A percentile compares a stretch with the other conserved stretches of the same genome.
Conservation (phyloP, 2,329 filamentous ascomycete species). For the Pseudogymnoascus sp. region DNA sequence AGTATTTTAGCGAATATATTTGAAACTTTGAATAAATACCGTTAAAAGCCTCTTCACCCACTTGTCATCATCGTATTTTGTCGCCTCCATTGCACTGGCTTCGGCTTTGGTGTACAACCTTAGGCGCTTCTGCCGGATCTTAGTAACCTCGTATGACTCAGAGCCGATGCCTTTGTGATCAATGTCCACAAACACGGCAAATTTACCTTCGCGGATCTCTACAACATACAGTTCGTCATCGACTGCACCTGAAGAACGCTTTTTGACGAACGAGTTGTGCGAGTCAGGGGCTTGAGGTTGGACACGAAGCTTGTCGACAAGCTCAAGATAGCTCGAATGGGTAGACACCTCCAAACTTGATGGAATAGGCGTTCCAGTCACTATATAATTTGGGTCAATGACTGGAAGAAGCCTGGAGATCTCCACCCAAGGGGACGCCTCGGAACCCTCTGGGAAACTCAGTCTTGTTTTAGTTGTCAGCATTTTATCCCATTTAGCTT, state of each 20-base stretch:
- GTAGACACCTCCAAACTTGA: constrained; percentile 3
- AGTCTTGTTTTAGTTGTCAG: background rate
- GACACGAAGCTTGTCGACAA: background rate
- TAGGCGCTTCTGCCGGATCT: constrained; percentile 10
- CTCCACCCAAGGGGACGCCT: background rate
- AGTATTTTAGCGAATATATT: background rate
- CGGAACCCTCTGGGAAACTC: background rate
- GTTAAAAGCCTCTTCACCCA: constrained; percentile 5
- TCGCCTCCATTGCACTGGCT: background rate
- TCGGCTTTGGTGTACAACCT: background rate
- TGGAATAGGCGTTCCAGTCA: background rate
- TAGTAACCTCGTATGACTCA: constrained; percentile 7
- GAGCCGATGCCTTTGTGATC: background rate
- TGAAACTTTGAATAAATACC: constrained; percentile 1
- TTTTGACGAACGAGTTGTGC: background rate
- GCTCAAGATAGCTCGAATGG: background rate
- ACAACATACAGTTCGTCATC: background rate
- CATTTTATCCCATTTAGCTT: constrained; percentile 10
- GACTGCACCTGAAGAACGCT: background rate
- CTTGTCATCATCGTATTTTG: background rate
- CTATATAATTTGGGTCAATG: background rate
- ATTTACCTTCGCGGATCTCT: background rate
- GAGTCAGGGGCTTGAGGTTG: background rate
- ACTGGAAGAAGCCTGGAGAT: constrained; percentile 4
- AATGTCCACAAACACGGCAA: constrained; percentile 4